phyloP scores from a whole-genome alignment of 139 green algal species.

The Chlamydomonas asymmetrica region DNA sequence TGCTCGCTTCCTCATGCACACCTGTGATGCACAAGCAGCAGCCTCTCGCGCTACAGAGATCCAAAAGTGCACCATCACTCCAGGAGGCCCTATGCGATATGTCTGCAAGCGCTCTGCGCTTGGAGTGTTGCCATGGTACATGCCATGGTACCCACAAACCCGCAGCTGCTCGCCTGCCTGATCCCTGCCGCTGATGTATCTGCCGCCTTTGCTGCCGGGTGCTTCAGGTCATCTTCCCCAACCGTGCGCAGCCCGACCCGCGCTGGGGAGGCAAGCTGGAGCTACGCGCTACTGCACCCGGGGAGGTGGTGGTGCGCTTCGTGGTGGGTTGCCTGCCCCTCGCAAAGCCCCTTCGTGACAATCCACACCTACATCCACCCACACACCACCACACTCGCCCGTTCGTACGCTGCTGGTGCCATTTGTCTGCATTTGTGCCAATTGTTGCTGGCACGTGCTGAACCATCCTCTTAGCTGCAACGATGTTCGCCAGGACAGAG shows the following conservation, averaged over 20 bases:
- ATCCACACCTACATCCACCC: not conserved
- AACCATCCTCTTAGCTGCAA: not conserved
- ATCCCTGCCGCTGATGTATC: not conserved
- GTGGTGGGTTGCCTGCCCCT: slow-evolving; percentile 33
- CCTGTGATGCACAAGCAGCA: no score
- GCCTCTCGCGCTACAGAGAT: no score
- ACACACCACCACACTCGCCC: no score
- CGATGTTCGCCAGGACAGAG: not conserved
- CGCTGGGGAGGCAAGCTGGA: not conserved
- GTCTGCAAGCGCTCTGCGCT: not conserved
- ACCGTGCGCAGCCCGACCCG: slow-evolving; percentile 10
- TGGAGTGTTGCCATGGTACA: not conserved
- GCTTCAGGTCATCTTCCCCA: slow-evolving; percentile 7
- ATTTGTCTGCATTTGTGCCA: not conserved
- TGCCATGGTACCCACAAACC: not conserved
- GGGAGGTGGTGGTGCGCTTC: slow-evolving; percentile 57
- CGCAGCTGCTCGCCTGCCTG: not conserved
- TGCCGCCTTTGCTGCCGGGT: not conserved
- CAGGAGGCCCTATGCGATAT: no score
- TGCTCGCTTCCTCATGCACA: not conserved
- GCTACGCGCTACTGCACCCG: not conserved
- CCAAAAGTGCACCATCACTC: no score
- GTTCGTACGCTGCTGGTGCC: no score
- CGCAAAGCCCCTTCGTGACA: not conserved
- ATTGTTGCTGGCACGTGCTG: not conserved